Base-by-base conservation (phyloP, 352 stramenopile genomes). In the Pythium vanterpoolii region DNA sequence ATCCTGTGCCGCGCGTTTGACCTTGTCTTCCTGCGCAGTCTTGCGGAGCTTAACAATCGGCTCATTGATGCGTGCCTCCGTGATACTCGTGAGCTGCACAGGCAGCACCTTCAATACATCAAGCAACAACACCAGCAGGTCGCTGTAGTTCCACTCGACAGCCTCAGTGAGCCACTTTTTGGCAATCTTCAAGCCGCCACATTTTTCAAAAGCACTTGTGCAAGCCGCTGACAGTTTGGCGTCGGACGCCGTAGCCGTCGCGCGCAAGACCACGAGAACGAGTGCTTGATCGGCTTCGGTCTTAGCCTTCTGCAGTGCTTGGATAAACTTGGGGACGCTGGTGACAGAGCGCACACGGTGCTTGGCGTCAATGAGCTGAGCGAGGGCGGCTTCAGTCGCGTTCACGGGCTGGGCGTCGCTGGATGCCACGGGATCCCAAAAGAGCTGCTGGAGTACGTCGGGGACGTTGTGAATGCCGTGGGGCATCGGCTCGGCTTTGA, bases 41-140 rank as follows among this genome's bases (percentile, higher is more conserved):
- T 95, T 95, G 63, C 81, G 79, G 36, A 95, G 73, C 70, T 90
- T 83, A 52, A 95, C 85, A 70, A 95, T 92, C 40, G 85, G 85
- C 64, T 95, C 83, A 75, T 95, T 95, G 64, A 95, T 95, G 51
- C 74, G 73, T 60, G 85, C 85, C 68, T 93, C 83, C 44, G 85
- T 95, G 71, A 95, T 95, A 72, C 83, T 92, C 68, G 71, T 77
- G 68, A 95, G 82, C 73, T 90, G 79, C 53, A 95, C 72, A 44
- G 85, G 83, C 62, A 95, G 66, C 27, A 74, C 76, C 68, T 93
- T 87, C 46, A 95, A 66, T 56, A 92, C 83, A 66, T 88, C 77
- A 64, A 95, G 76, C 44, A 95, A 68, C 48, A 93, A 64, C 48
- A 92, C 78, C 39, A 95, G 69, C 46, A 95, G 71, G 45, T 92